These are phyloP conservation scores for Metarhizium humberi DNA, from an alignment of 2,329 filamentous ascomycete genomes.

Conservation along the genomic window DNA sequence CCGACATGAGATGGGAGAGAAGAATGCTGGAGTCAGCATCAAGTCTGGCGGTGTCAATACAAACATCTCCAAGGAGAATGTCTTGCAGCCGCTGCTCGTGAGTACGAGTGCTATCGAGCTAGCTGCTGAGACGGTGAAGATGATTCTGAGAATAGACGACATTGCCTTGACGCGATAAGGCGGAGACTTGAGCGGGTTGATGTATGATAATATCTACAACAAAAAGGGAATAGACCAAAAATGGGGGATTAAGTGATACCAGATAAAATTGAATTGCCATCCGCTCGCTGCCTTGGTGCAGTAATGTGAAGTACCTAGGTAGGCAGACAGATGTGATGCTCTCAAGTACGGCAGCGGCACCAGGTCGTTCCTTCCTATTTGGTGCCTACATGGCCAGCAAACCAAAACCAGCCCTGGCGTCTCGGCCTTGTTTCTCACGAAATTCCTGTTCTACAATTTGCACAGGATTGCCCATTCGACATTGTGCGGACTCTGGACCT, in stretches of 20 bases:
- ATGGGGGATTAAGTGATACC: conserved; percentile 6
- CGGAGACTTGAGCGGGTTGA: conserved; percentile 19
- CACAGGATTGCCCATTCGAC: not conserved
- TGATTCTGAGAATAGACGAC: conserved; percentile 65
- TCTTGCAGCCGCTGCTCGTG: conserved; percentile 89
- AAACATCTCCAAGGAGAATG: conserved; percentile 94
- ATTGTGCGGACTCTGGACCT: not conserved
- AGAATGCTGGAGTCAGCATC: conserved; percentile 95
- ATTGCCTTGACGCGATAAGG: conserved; percentile 52
- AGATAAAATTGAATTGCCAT: not conserved
- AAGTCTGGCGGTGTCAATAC: conserved; percentile 94
- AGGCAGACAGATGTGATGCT: not conserved
- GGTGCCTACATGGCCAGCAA: not conserved
- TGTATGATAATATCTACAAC: conserved; percentile 26
- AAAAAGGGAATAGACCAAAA: conserved; percentile 11
- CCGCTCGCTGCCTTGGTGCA: not conserved
- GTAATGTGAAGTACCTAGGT: not conserved
- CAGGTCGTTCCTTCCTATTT: not conserved
- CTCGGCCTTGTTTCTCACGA: not conserved
- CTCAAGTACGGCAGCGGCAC: not conserved
- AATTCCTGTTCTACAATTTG: not conserved
- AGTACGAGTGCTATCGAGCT: conserved; percentile 97
- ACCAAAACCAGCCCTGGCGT: not conserved
- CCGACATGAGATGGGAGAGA: conserved; percentile 89
- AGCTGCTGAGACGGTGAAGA: conserved; percentile 97